phyloP scores from a whole-genome alignment of 169 alveolate species.

The Perkinsus olseni region DNA sequence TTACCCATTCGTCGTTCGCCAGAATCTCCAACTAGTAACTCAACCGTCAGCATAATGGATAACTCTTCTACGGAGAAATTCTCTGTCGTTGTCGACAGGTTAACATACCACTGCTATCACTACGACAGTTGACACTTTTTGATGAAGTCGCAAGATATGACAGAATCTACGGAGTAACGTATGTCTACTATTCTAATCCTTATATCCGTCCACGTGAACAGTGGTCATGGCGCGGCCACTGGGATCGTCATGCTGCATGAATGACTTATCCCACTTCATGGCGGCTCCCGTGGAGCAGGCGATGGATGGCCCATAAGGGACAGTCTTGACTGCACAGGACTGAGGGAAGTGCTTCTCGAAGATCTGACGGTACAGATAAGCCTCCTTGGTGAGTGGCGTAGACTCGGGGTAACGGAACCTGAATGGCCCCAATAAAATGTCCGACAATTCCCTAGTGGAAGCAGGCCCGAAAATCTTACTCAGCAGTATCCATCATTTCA shows the following conservation, averaged over 20 bases:
- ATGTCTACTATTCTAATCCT: neutral
- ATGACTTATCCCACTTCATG: constrained; percentile 32
- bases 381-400: constrained; percentile 53
- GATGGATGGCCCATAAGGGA: constrained; percentile 35
- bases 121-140: neutral
- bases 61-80: neutral
- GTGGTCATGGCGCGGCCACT: constrained; percentile 31
- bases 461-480: neutral
- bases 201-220: constrained; percentile 8
- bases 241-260: constrained; percentile 30
- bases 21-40: neutral
- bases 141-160: no score
- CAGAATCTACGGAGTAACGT: no score
- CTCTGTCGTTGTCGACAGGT: neutral
- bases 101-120: neutral
- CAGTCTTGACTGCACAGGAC: constrained; percentile 35
- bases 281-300: constrained; percentile 42
- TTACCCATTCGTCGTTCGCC: neutral
- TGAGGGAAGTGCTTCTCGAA: constrained; percentile 36
- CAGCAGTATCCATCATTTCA: constrained; percentile 23
- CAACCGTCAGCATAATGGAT: neutral
- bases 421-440: constrained; percentile 15
- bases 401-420: constrained; percentile 37
- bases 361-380: constrained; percentile 40
- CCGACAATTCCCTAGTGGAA: no score